Base-by-base conservation (phyloP, 495 filamentous ascomycete genomes). In the Aspergillus mulundensis region DNA sequence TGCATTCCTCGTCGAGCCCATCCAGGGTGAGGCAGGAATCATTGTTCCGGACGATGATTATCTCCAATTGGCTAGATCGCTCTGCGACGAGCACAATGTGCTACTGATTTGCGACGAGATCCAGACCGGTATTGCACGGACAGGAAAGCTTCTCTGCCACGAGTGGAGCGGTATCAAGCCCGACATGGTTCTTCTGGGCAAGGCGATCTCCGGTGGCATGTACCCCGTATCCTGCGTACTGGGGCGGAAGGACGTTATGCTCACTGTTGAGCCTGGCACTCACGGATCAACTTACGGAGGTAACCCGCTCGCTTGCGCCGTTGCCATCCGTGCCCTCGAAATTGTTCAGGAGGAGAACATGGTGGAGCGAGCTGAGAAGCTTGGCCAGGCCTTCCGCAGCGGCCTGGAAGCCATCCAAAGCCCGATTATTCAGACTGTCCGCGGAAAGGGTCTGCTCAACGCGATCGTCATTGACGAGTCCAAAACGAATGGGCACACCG, bases 41-140 rank as follows among this genome's bases (percentile, higher is more conserved):
- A 88, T 97, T 15, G 95, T 99, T 16, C 94, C 94, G 1, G 87
- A 91, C 64, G 89, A 93, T 32, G 84, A 86, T 69, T 99, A 99
- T 72, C 81, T 99, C 15, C 71, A 77, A 56, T 84, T 87, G 59
- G 90, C 88, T n/a, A 81, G 89, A 30, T 86, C 80, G 18, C 84
- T 97, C 19, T 99, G 94, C 79, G 88, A 90, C 70, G 87, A 94
- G 73, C 82, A 97, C 78, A 95, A 96, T 61, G 90, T 92, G 20
- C 83, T 99, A 32, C 69, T 99, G 60, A 96, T 99, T 66, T 96
- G 90, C 67, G 94, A 99, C 67, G 94, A 99, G 82, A 97, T 99
- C 66, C 94, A 99, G 72, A 99, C 95, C 21, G 86, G 93, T 61
- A 95, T 99, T 72, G 95, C 91, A 50, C 84, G 94, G 52, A 97